phyloP scores from a whole-genome alignment of 2,329 filamentous ascomycete genomes.

The Zymoseptoria ardabiliae region DNA sequence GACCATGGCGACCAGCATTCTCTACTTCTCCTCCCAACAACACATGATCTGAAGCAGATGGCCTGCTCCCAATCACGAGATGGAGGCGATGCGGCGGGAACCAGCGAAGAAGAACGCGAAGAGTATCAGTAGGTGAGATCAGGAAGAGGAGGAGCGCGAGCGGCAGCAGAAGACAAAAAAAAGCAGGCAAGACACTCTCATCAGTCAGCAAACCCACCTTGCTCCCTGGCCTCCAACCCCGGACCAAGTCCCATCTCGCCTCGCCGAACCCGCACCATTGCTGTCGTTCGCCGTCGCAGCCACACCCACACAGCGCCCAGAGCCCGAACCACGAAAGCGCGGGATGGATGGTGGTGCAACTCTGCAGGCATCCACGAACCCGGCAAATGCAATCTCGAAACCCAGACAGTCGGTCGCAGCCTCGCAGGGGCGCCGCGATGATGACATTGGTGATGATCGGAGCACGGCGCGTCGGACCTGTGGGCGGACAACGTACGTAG shows the following conservation, averaged over 20 bases:
- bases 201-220: neutral
- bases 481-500: neutral
- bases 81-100: too few relatives aligned
- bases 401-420: neutral
- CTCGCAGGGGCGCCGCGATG: neutral
- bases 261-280: too few relatives aligned
- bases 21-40: neutral
- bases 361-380: neutral
- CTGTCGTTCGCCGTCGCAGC: neutral
- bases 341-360: neutral
- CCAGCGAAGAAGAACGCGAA: neutral
- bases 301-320: neutral
- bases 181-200: neutral
- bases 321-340: neutral
- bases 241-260: neutral
- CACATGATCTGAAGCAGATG: neutral
- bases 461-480: neutral
- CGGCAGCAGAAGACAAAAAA: too few relatives aligned
- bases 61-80: too few relatives aligned
- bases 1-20: neutral
- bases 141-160: neutral
- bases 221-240: neutral
- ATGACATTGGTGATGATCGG: neutral
- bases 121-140: neutral
- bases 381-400: neutral